phyloP scores from a whole-genome alignment of 768 basidiomycete species.

The Tylopilus sp. region DNA sequence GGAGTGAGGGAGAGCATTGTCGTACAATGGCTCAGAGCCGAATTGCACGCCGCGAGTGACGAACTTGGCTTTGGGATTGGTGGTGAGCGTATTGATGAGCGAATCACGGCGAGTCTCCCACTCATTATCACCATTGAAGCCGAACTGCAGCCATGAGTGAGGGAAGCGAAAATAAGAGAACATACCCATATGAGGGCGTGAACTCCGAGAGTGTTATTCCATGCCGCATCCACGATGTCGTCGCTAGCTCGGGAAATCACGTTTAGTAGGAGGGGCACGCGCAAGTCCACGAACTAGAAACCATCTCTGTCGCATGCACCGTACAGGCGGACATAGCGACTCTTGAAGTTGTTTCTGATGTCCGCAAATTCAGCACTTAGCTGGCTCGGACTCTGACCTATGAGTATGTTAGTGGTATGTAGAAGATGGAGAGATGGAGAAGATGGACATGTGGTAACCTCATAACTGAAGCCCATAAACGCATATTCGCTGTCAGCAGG shows the following conservation, averaged over 20 bases:
- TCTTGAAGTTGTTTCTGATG: conserved; percentile 55
- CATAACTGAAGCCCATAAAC: conserved; percentile 77
- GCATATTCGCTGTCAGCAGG: conserved; percentile 59
- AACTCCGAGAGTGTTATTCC: conserved; percentile 63
- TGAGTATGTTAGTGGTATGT: background rate
- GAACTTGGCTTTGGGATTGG: conserved; percentile 60
- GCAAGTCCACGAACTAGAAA: conserved; percentile 33
- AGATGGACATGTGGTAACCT: conserved; percentile 57
- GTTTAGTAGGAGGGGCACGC: conserved; percentile 15
- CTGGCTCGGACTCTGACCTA: conserved; percentile 55
- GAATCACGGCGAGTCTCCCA: conserved; percentile 55
- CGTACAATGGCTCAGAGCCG: conserved; percentile 68
- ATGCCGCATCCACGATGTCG: conserved; percentile 64
- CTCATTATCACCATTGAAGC: conserved; percentile 36
- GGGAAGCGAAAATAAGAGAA: background rate
- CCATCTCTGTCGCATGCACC: conserved; percentile 39
- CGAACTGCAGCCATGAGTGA: conserved; percentile 27
- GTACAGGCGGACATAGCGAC: conserved; percentile 60
- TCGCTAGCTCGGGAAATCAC: conserved; percentile 33
- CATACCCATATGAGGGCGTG: conserved; percentile 75
- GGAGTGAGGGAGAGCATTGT: conserved; percentile 46
- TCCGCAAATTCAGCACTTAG: conserved; percentile 57
- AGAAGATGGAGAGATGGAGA: background rate
- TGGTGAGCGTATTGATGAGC: conserved; percentile 49
- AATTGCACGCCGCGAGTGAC: conserved; percentile 69